Conservation (phyloP, 2,329 filamentous ascomycete species). For the Celoporthe dispersa region DNA sequence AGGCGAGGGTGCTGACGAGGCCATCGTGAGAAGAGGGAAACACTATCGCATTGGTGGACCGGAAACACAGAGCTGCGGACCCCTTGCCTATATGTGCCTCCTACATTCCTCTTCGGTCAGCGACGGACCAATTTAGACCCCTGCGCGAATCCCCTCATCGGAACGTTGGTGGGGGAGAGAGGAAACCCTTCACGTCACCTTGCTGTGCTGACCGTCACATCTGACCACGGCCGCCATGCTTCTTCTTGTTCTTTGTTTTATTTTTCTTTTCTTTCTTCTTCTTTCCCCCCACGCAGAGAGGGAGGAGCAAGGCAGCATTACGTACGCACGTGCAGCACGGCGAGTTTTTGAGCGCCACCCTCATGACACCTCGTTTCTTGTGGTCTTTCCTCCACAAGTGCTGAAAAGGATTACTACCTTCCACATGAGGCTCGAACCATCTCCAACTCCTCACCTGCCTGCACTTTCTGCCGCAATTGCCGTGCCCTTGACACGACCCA, state of each 20-base stretch:
- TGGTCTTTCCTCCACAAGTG: background rate
- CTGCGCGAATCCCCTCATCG: constrained; percentile 4
- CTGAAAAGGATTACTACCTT: background rate
- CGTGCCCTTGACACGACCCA: background rate
- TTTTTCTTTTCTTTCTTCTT: no score
- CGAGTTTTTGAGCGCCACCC: background rate
- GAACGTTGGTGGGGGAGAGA: background rate
- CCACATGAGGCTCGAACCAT: background rate
- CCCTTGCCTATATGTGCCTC: constrained; percentile 10
- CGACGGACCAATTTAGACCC: constrained; percentile 13
- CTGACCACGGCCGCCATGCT: background rate
- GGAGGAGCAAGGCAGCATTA: background rate
- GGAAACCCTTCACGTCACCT: background rate
- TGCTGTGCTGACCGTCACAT: background rate
- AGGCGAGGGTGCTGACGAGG: constrained; percentile 2
- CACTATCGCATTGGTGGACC: constrained; percentile 12
- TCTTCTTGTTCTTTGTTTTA: no score
- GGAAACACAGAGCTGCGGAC: background rate
- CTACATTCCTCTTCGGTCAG: constrained; percentile 18
- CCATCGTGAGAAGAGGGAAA: background rate
- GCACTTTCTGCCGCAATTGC: background rate
- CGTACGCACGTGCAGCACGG: background rate
- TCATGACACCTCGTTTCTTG: background rate
- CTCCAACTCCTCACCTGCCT: background rate
- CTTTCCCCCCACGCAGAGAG: background rate